Evolutionary conservation across 345 rosid genomes (phyloP), one percentile per base, ranked within the genome.

Genomic region (Dimocarpus longan): DNA sequence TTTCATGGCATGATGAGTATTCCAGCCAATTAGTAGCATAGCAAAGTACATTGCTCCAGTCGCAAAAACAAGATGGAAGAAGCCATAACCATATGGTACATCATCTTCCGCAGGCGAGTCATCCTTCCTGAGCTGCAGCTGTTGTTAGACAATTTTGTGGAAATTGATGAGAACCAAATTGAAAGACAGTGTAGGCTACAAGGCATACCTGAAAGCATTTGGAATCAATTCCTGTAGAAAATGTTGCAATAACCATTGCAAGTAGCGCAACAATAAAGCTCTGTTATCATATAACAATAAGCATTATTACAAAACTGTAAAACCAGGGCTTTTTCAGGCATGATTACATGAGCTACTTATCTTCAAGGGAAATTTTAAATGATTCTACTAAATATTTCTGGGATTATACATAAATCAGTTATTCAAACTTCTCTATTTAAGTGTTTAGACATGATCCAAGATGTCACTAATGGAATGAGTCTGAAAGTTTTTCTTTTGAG

Each of bases 1-100:
- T 84, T 83, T 85, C 78, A 95, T 93, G 71, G 92, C 66, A 48
- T 93, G 95, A 83, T 95, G 97, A 78, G 93, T 90, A 78, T 93
- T 95, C 99, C 98, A 95, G 68, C 99, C 95, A 1, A 95, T 89
- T 82, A 95, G 83, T 63, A 93, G 84, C 99, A 95, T 95, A 24
- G 95, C 96, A 5, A 95, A 91, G 88, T 95, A 95, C 99, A 95
- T 95, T 5, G 98, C 93, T 79, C 99, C 99, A 0, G 98, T 93
- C 74, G 98, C 99, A 24, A 95, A 95, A 42, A 95, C 98, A 65
- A 95, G 92, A 87, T 95, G 99, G 87, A 95, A 95, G 92, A 95
- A 95, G 11, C 99, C 99, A 68, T 93, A 93, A 71, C 97, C 97
- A 68, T 95, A 95, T 24, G 99, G 99, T 62, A 93, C 91, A 65